phyloP scores from a whole-genome alignment of 495 filamentous ascomycete species.

The Cenococcum geophilum region DNA sequence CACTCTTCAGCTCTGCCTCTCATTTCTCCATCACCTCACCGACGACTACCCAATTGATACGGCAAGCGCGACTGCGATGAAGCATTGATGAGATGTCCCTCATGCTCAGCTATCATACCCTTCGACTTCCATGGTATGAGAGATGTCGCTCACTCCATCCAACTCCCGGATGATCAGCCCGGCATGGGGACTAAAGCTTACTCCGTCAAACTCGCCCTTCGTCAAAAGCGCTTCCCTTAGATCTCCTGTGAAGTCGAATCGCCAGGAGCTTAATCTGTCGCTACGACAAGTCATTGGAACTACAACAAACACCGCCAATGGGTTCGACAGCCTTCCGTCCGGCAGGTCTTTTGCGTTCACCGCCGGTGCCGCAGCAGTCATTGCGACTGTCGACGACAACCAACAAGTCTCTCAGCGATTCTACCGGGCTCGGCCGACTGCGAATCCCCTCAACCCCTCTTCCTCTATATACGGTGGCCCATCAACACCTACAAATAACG shows the following conservation, averaged over 20 bases:
- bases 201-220: constrained; percentile 73
- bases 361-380: constrained; percentile 86
- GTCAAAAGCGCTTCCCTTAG: constrained; percentile 42
- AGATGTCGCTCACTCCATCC: constrained; percentile 38
- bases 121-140: constrained; percentile 26
- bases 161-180: constrained; percentile 45
- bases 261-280: constrained; percentile 52
- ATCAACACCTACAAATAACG: constrained; percentile 58
- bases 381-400: constrained; percentile 72
- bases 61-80: constrained; percentile 32
- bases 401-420: constrained; percentile 73
- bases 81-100: constrained; percentile 24
- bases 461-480: constrained; percentile 46
- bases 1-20: constrained; percentile 1
- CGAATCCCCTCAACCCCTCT: constrained; percentile 56
- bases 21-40: constrained; percentile 22
- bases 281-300: constrained; percentile 83
- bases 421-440: constrained; percentile 79
- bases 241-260: constrained; percentile 53
- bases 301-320: constrained; percentile 75
- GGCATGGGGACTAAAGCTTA: constrained; percentile 58
- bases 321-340: constrained; percentile 72
- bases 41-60: constrained; percentile 14
- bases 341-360: constrained; percentile 74
- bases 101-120: constrained; percentile 17